A percentile compares a stretch with the other conserved stretches of the same genome.
Evolutionary conservation across 164 flowering plant species (phyloP).

Genomic region (Nelumbo lutea): DNA sequence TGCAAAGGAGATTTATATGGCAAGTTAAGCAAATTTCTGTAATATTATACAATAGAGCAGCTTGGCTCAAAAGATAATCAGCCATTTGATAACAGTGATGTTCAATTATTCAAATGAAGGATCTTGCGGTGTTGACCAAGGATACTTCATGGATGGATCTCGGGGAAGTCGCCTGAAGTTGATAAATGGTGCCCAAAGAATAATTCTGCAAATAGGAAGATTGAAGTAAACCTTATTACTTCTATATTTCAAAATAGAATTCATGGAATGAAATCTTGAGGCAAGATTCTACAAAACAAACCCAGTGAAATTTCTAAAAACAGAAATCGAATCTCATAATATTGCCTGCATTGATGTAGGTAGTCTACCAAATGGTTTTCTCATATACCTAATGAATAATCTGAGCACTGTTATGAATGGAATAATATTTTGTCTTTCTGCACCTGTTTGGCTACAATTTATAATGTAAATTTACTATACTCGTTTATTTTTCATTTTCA

Average conservation of each 20-base stretch:
- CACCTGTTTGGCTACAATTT: too few species aligned
- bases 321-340: too few species aligned
- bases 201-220: conserved; percentile 27
- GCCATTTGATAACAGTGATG: conserved; percentile 10
- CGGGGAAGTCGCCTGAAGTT: conserved; percentile 73
- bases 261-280: background rate
- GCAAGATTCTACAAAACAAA: background rate
- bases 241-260: background rate
- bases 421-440: too few species aligned
- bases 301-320: background rate
- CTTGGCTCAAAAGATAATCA: conserved; percentile 4
- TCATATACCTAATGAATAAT: too few species aligned
- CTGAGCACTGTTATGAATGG: too few species aligned
- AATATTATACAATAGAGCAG: background rate
- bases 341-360: too few species aligned
- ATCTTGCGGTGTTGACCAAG: conserved; percentile 66
- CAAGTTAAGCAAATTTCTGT: background rate
- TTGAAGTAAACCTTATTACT: background rate
- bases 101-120: conserved; percentile 21
- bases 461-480: too few species aligned
- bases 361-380: too few species aligned
- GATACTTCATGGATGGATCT: conserved; percentile 73
- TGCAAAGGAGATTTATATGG: background rate
- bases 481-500: too few species aligned
- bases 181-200: conserved; percentile 80